These are phyloP conservation scores for Pseudonitzschia multiseries DNA, from an alignment of 108 stramenopile species.

Conservation along the genomic window DNA sequence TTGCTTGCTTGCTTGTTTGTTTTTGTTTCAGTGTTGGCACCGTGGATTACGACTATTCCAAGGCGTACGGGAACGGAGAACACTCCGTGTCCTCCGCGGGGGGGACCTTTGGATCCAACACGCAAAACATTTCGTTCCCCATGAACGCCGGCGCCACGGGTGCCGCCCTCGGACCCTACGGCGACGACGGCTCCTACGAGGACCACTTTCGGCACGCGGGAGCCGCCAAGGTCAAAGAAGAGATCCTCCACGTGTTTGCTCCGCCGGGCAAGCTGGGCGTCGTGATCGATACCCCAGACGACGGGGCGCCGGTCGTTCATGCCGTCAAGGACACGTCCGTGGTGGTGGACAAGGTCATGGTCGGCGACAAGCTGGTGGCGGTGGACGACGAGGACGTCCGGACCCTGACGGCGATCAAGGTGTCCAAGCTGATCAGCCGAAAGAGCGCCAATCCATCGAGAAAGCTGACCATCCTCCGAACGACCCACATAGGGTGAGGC, in stretches of 20 bases:
- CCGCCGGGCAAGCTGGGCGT: constrained; percentile 90
- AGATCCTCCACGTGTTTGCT: constrained; percentile 72
- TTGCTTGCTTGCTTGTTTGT: background rate
- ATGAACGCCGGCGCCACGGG: constrained; percentile 44
- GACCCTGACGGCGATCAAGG: constrained; percentile 86
- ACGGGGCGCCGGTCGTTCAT: constrained; percentile 85
- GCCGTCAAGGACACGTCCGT: constrained; percentile 83
- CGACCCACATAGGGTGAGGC: constrained; percentile 29
- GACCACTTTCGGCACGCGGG: constrained; percentile 19
- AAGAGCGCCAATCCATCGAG: constrained; percentile 79
- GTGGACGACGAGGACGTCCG: constrained; percentile 88
- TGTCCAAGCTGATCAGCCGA: constrained; percentile 81
- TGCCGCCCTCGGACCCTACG: constrained; percentile 46
- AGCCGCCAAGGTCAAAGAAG: constrained; percentile 60
- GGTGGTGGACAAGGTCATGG: constrained; percentile 70
- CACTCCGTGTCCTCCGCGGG: constrained; percentile 65
- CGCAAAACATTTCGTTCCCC: constrained; percentile 43
- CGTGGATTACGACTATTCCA: constrained; percentile 86
- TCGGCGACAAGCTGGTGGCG: constrained; percentile 83
- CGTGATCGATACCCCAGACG: constrained; percentile 88
- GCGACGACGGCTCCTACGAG: constrained; percentile 20
- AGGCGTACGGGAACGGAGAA: constrained; percentile 69
- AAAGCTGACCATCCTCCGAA: constrained; percentile 78
- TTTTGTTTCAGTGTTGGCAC: constrained; percentile 58
- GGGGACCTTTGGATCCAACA: constrained; percentile 75